Evolutionary conservation across 2,329 filamentous ascomycete species (phyloP), one percentile per base, ranked within the genome.

Genomic region (Phyllosticta citribraziliensis): DNA sequence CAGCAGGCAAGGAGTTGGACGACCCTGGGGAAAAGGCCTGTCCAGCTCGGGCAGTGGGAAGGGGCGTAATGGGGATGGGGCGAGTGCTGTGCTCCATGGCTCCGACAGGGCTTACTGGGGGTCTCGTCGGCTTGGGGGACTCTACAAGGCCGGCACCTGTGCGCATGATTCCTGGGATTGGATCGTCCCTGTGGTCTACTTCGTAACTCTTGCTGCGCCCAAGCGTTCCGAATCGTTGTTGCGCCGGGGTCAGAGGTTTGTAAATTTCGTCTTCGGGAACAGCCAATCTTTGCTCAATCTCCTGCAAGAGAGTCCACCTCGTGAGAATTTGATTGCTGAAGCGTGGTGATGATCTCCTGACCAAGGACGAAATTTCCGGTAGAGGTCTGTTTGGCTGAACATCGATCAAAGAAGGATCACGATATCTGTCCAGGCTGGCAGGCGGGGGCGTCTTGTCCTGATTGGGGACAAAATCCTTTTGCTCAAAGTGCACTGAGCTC

Each of bases 191-290:
- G 40, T n/a, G n/a, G n/a, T 47, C 40, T 8, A 47, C 40, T 20
- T 61, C 59, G 66, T 72, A 68, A 50, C 73, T 70, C 33, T 73
- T 72, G 40, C 68, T 70, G 35, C 72, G 58, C 17, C 63, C 71
- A 9, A 71, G 72, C 40, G 72, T 70, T 47, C 40, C 40, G 40
- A 47, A 47, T n/a, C 40, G 40, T 0, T 73, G 70, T 24, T 67
- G 72, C 3, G 71, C 67, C 58, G 73, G 72, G 52, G 70, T 67
- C 2, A 59, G 51, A 47, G 57, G 52, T 4, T 53, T 51, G n/a
- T 54, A 57, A 12, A 56, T 51, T 12, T 57, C 60, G 14, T 58
- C 60, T 35, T 55, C 54, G 6, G 65, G 63, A 6, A 70, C 67
- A 11, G 63, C 59, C 4, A 73, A 56, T n/a, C 64, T 65, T 20